These are phyloP conservation scores for Mycena vulgaris DNA, from an alignment of 768 basidiomycete species.

Conservation along the genomic window DNA sequence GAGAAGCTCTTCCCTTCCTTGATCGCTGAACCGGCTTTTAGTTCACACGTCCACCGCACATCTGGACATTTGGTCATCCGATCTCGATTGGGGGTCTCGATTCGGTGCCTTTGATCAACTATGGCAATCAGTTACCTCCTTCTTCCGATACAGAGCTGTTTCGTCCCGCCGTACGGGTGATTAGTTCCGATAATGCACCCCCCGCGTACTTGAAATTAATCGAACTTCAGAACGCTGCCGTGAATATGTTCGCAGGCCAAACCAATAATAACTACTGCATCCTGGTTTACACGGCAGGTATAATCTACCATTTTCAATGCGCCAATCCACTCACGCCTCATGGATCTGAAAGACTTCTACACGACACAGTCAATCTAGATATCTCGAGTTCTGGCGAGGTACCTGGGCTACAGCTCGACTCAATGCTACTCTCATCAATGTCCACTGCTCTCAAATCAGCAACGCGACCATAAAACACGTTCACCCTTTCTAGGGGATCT, in stretches of 20 bases:
- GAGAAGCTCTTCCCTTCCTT: neutral
- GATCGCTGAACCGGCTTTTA: neutral
- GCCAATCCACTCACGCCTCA: neutral
- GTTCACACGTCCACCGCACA: neutral
- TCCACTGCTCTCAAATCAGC: slow-evolving; percentile 29
- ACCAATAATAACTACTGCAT: slow-evolving; percentile 26
- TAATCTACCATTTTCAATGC: neutral
- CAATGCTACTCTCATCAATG: slow-evolving; percentile 20
- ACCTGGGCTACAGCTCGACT: too few relatives aligned
- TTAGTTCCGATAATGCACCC: neutral
- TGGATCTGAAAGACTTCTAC: slow-evolving; percentile 20
- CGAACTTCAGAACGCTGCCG: slow-evolving; percentile 14
- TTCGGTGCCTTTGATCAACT: slow-evolving; percentile 9
- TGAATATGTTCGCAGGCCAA: slow-evolving; percentile 20
- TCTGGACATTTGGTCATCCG: neutral
- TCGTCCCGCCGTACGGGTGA: neutral
- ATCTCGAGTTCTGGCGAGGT: too few relatives aligned
- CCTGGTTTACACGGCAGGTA: slow-evolving; percentile 33
- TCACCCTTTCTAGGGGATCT: slow-evolving; percentile 9
- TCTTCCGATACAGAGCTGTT: neutral
- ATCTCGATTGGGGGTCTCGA: neutral
- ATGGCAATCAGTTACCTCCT: slow-evolving; percentile 5
- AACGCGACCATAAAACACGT: slow-evolving; percentile 15
- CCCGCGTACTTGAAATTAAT: neutral
- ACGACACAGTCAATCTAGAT: slow-evolving; percentile 26